Evolutionary conservation across 345 rosid genomes (phyloP).

Genomic region (Carallia brachiata): DNA sequence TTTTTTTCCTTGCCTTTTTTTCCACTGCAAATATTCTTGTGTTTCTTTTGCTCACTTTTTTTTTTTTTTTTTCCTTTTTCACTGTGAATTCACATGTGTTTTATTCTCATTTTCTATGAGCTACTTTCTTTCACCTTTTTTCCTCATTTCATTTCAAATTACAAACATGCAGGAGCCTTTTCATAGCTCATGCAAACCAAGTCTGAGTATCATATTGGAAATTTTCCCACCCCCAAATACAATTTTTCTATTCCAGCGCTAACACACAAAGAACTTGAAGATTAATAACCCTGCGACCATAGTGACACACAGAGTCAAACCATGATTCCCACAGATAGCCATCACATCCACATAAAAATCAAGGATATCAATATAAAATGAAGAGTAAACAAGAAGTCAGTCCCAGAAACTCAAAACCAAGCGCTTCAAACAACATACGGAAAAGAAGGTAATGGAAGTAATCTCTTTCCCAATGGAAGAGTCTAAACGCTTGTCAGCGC

Average conservation of each 20-base stretch:
- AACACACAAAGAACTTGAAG: conserved; percentile 55
- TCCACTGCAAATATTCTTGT: not conserved
- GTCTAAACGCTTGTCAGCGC: too few species aligned
- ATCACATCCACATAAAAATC: conserved; percentile 34
- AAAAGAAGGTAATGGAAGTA: too few species aligned
- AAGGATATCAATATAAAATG: conserved; percentile 7
- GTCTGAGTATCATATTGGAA: conserved; percentile 31
- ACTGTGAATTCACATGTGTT: not conserved
- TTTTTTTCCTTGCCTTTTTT: not conserved
- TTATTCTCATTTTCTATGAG: conserved; percentile 14
- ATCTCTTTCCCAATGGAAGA: too few species aligned
- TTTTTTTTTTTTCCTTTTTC: conserved; percentile 7
- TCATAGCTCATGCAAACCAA: conserved; percentile 21
- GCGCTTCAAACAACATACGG: too few species aligned
- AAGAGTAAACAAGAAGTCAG: not conserved
- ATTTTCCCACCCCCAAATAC: conserved; percentile 38
- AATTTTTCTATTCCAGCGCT: conserved; percentile 45
- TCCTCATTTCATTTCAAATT: conserved; percentile 1
- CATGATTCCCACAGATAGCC: conserved; percentile 35
- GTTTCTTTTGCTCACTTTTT: not conserved
- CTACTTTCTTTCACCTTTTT: not conserved
- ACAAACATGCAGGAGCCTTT: conserved; percentile 10
- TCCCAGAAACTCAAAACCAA: not conserved
- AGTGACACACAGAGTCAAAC: conserved; percentile 63
- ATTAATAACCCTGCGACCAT: conserved; percentile 75